Conservation (phyloP, 768 basidiomycete genomes). For the Leucogyrophana mollusca region DNA sequence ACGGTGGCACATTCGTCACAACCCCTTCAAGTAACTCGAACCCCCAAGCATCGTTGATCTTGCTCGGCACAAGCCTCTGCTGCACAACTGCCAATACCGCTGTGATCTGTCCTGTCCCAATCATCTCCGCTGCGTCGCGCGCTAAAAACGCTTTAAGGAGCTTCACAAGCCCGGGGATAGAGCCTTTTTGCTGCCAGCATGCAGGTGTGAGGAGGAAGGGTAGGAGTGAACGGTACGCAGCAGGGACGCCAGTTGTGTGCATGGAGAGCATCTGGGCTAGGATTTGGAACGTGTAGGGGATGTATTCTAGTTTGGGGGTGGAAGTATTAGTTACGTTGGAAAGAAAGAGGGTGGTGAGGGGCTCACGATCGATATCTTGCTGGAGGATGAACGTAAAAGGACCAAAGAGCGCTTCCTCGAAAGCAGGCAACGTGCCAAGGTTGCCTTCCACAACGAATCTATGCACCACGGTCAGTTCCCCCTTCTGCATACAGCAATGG, state of each 20-base stretch:
- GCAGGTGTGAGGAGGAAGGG: slow-evolving; percentile 82
- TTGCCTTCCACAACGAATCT: slow-evolving; percentile 82
- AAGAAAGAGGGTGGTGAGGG: not conserved
- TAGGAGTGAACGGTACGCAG: slow-evolving; percentile 75
- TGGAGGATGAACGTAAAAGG: slow-evolving; percentile 87
- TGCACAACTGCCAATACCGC: slow-evolving; percentile 85
- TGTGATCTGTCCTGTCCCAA: slow-evolving; percentile 66
- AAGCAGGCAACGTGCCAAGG: slow-evolving; percentile 62
- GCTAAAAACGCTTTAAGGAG: slow-evolving; percentile 81
- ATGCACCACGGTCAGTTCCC: slow-evolving; percentile 2
- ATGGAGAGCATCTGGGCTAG: slow-evolving; percentile 93
- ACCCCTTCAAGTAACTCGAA: slow-evolving; percentile 86
- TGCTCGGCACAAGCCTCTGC: slow-evolving; percentile 85
- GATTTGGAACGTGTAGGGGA: slow-evolving; percentile 97
- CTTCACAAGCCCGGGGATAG: slow-evolving; percentile 89
- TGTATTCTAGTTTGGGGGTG: slow-evolving; percentile 64
- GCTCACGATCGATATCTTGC: slow-evolving; percentile 88
- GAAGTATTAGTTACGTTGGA: not conserved
- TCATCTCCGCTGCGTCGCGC: slow-evolving; percentile 67
- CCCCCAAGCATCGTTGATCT: slow-evolving; percentile 86
- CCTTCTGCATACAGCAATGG: not conserved
- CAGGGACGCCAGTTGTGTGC: slow-evolving; percentile 64
- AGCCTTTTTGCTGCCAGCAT: slow-evolving; percentile 92
- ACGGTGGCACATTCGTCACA: slow-evolving; percentile 74
- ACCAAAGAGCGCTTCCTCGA: slow-evolving; percentile 81